Percentiles rank a stretch among this genome's conserved stretches.
Evolutionary conservation across 306 rosid species (phyloP).

Genomic region (Carpinus fangiana): DNA sequence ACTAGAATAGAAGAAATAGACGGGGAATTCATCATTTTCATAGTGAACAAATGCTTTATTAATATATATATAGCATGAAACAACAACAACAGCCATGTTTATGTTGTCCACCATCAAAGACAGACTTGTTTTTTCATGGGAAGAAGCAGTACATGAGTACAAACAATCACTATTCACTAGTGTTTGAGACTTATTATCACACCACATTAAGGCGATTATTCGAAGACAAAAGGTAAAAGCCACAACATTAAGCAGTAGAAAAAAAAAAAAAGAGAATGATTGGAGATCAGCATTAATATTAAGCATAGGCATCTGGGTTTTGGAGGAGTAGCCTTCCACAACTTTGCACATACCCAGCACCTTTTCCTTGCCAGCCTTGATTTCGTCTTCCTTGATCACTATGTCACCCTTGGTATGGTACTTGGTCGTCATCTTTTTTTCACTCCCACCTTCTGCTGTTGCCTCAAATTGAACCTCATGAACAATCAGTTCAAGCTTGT

Average conservation of each 20-base stretch:
- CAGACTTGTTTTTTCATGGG: background rate
- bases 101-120: background rate
- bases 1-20: background rate
- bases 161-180: background rate
- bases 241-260: background rate
- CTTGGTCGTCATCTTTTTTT: constrained; percentile 32
- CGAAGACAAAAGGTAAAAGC: background rate
- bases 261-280: background rate
- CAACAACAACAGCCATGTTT: background rate
- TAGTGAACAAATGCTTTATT: background rate
- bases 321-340: constrained; percentile 37
- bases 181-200: constrained; percentile 6
- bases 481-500: constrained; percentile 36
- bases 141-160: background rate
- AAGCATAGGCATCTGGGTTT: constrained; percentile 40
- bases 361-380: constrained; percentile 39
- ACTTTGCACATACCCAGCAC: constrained; percentile 38
- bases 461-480: constrained; percentile 40
- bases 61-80: background rate
- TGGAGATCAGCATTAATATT: background rate
- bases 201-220: background rate
- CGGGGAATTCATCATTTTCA: background rate
- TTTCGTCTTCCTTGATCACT: constrained; percentile 41
- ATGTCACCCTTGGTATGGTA: constrained; percentile 41
- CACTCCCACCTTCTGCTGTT: constrained; percentile 40